Evolutionary conservation across 73 alveolate species (phyloP), one percentile per base, ranked within the genome.

Genomic region (Paramecium primaurelia): DNA sequence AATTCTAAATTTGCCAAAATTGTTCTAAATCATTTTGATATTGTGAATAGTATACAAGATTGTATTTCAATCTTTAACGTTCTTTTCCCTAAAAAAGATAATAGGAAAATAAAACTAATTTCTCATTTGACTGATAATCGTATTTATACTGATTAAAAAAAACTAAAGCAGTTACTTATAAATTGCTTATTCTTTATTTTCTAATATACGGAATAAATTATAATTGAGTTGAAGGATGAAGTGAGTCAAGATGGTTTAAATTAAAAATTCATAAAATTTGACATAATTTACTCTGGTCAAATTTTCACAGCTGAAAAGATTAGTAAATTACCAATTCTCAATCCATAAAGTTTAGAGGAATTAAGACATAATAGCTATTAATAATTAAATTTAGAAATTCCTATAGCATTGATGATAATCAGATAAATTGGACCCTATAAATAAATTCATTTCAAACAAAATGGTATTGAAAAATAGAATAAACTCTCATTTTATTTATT

Each of bases 381-480:
- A 28, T 64, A 64, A 64, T 64, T 64, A 64, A 34, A 64, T 26
- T 34, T 64, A 32, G 84, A 64, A 34, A 28, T 64, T 64, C 47
- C 84, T 10, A 64, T 64, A 3, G 84, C 84, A 28, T 34, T 64
- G 10, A 64, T 64, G 84, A 64, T 64, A 14, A 34, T 64, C 11
- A 64, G 84, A 34, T 34, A 64, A 64, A 32, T 64, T 32, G 84
- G 84, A 28, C 84, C 84, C 30, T 64, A 64, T 64, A 64, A 64
- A 32, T 34, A 64, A 64, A 64, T 64, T 11, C 16, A 64, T 6
- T 64, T 64, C 28, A 64, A 64, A 64, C 28, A 64, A 64, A 64
- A 64, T 64, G 47, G 49, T 5, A 12, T 64, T 0, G 14, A 2
- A 64, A 64, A 64, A 34, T 28, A 34, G 12, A 64, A 64, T 32